These are phyloP conservation scores for Comarum palustre DNA, from an alignment of 306 rosid genomes.

Conservation along the genomic window DNA sequence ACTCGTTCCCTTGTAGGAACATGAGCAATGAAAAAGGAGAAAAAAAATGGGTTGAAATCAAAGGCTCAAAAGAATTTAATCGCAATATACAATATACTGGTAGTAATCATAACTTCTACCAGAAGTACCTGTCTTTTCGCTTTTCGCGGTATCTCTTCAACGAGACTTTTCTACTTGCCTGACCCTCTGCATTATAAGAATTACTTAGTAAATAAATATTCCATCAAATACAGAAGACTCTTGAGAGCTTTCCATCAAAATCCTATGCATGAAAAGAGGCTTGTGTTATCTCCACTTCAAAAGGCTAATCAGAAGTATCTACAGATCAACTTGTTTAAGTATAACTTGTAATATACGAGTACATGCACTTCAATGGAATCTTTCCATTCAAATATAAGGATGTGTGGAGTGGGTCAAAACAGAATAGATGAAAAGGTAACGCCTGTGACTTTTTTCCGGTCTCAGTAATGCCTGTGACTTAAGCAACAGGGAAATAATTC, in stretches of 20 bases:
- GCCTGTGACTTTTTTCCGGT: neutral
- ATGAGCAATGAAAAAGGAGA: slow-evolving; percentile 36
- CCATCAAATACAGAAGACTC: neutral
- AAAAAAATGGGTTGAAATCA: slow-evolving; percentile 30
- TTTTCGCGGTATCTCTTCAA: slow-evolving; percentile 87
- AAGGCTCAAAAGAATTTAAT: slow-evolving; percentile 18
- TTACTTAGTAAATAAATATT: slow-evolving; percentile 8
- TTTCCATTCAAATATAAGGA: neutral
- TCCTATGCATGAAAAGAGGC: neutral
- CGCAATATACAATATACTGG: slow-evolving; percentile 16
- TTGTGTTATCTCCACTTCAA: neutral
- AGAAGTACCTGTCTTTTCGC: slow-evolving; percentile 80
- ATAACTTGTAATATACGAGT: neutral
- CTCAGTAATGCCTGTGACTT: neutral
- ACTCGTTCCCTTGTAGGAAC: slow-evolving; percentile 61
- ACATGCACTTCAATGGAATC: slow-evolving; percentile 1
- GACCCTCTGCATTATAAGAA: slow-evolving; percentile 80
- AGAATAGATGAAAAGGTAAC: neutral
- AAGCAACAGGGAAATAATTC: neutral
- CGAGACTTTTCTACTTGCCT: slow-evolving; percentile 69
- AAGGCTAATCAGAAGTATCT: neutral
- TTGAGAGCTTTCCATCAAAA: neutral
- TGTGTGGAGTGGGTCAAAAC: neutral
- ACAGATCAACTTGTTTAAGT: slow-evolving; percentile 4
- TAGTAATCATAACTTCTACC: neutral